Evolutionary conservation across 2,329 filamentous ascomycete genomes (phyloP).

Genomic region (Ophiostoma fasciatum): DNA sequence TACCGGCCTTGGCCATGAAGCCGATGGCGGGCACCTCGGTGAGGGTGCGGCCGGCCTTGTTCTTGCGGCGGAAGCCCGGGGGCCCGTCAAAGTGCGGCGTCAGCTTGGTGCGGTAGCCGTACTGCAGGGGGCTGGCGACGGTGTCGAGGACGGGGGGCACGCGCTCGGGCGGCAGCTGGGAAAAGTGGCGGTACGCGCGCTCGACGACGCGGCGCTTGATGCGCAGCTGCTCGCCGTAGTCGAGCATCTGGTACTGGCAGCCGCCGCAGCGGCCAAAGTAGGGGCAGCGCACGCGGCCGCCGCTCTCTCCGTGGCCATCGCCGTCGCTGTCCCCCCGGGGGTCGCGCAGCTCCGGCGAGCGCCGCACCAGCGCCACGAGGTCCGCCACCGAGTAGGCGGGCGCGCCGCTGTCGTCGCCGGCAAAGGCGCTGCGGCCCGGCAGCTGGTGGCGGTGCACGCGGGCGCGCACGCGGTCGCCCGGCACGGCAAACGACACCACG

Average conservation of each 20-base stretch:
- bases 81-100: constrained; percentile 91
- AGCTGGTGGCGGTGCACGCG: constrained; percentile 63
- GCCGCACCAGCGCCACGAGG: constrained; percentile 60
- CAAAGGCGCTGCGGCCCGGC: constrained; percentile 10
- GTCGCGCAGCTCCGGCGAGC: constrained; percentile 31
- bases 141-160: constrained; percentile 70
- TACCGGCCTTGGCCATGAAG: constrained; percentile 60
- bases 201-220: constrained; percentile 80
- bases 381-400: constrained; percentile 63
- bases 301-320: no score
- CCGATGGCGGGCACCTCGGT: constrained; percentile 63
- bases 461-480: constrained; percentile 66
- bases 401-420: not conserved
- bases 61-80: constrained; percentile 33
- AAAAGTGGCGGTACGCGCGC: constrained; percentile 86
- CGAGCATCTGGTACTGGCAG: constrained; percentile 95
- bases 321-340: constrained; percentile 60
- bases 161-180: constrained; percentile 58
- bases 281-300: constrained; percentile 62
- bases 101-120: constrained; percentile 89
- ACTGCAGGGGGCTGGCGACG: constrained; percentile 79
- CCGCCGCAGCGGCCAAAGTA: constrained; percentile 84
- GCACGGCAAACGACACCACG: constrained; percentile 75
- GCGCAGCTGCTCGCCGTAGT: constrained; percentile 69
- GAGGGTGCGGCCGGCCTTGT: constrained; percentile 30